phyloP scores from a whole-genome alignment of 2,329 filamentous ascomycete genomes.

The Aspergillus piperis region DNA sequence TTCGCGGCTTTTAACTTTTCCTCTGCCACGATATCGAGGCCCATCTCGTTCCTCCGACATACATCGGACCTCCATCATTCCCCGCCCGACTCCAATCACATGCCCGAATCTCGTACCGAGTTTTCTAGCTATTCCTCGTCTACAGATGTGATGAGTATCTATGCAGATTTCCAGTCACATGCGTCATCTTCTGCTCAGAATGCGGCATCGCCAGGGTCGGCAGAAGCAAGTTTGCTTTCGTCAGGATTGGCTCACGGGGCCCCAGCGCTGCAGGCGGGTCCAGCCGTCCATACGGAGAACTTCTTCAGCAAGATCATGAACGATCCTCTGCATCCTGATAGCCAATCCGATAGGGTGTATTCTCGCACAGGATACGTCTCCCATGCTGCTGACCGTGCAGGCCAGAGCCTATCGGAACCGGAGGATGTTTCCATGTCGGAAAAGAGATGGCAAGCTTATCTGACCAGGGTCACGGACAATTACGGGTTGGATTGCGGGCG shows the following conservation, averaged over 20 bases:
- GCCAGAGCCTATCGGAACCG: background rate
- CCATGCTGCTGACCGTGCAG: background rate
- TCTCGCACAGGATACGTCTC: background rate
- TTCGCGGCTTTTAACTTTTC: conserved; percentile 34
- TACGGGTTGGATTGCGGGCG: conserved; percentile 74
- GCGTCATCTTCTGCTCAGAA: conserved; percentile 12
- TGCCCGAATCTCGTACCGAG: background rate
- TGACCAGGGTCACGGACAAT: conserved; percentile 39
- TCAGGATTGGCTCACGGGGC: conserved; percentile 3
- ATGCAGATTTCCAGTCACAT: conserved; percentile 6
- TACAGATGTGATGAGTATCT: background rate
- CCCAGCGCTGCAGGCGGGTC: background rate
- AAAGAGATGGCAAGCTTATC: conserved; percentile 35
- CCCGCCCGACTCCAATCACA: conserved; percentile 1
- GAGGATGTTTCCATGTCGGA: conserved; percentile 22
- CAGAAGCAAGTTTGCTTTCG: conserved; percentile 11
- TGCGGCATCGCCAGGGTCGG: conserved; percentile 13
- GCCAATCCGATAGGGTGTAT: background rate
- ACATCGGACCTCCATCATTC: conserved; percentile 33
- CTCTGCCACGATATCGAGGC: conserved; percentile 34
- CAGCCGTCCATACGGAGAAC: conserved; percentile 12
- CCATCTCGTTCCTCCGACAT: conserved; percentile 40
- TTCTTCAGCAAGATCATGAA: conserved; percentile 17
- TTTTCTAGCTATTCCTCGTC: conserved; percentile 2
- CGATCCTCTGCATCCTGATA: conserved; percentile 1